Evolutionary conservation across 2,329 filamentous ascomycete species (phyloP).

Genomic region (Fusarium veterinarium): DNA sequence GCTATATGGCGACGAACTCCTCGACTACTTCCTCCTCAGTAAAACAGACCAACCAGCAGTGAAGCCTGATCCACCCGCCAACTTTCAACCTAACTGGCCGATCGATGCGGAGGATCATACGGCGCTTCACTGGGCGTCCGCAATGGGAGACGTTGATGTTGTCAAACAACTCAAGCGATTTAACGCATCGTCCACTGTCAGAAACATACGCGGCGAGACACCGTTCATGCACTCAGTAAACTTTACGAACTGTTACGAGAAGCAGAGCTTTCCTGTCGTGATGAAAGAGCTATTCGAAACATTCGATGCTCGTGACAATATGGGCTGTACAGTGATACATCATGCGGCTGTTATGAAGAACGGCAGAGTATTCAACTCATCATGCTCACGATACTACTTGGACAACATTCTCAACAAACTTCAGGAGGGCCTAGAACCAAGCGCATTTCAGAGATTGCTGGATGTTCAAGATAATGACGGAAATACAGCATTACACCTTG

Average conservation of each 20-base stretch:
- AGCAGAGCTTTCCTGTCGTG: constrained; percentile 86
- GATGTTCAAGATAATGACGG: constrained; percentile 87
- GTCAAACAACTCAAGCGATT: constrained; percentile 88
- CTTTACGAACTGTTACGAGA: constrained; percentile 97
- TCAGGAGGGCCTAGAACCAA: constrained; percentile 78
- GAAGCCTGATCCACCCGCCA: constrained; percentile 81
- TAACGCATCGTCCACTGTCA: constrained; percentile 77
- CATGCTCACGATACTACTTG: constrained; percentile 91
- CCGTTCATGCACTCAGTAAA: constrained; percentile 94
- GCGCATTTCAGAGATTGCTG: constrained; percentile 81
- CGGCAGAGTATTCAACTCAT: constrained; percentile 83
- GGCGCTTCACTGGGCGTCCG: constrained; percentile 95
- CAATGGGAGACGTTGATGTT: constrained; percentile 95
- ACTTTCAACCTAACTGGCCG: constrained; percentile 89
- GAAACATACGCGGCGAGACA: constrained; percentile 83
- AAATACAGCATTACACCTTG: constrained; percentile 83
- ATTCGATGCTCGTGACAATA: constrained; percentile 81
- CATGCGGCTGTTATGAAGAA: constrained; percentile 91
- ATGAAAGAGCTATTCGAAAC: constrained; percentile 87
- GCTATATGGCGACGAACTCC: constrained; percentile 89
- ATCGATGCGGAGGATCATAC: constrained; percentile 95
- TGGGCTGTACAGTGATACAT: constrained; percentile 90
- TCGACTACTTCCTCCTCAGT: constrained; percentile 95
- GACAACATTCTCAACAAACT: constrained; percentile 91
- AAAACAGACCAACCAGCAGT: constrained; percentile 80